Base-by-base conservation (phyloP, 1,284 basidiomycete genomes). In the Trichosporon coremiiforme region DNA sequence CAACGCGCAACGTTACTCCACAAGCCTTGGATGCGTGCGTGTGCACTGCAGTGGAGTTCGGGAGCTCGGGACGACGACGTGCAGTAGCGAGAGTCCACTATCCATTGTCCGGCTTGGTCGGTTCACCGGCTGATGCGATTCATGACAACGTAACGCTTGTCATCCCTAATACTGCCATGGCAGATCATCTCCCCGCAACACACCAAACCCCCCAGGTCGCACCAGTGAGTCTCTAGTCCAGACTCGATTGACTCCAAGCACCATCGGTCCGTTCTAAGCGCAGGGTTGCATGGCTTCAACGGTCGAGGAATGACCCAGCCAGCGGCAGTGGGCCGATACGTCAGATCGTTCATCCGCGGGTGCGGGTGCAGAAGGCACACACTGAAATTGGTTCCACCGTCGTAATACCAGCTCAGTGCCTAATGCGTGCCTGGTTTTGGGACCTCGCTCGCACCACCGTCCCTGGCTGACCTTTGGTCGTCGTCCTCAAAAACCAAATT, bases 361-460 rank as follows among this genome's bases (percentile, higher is more conserved):
- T 22, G 47, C 47, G 47, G 47, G 47, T 20, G 20, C 50, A 53
- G 20, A 25, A 53, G 50, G 50, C 50, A 53, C 50, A 4, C 50
- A 4, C 15, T 9, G 20, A 22, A 20, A 10, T 53, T 53, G 50
- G 20, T 53, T 53, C 50, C 50, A 53, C 22, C 50, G 9, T 6
- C 22, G 50, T 53, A 53, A 53, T 53, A 45, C 50, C 50, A 53
- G 22, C 9, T 17, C 20, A 53, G 50, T 53, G 50, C 50, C 50
- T 53, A 35, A 35, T 10, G 6, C 15, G 50, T 53, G 50, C 50
- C 50, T 53, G 50, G 50, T 20, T 22, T 10, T 17, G 50, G 33
- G 33, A 35, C 50, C 45, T 53, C 50, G 50, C 50, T 17, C 50
- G 9, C 50, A 53, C 50, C 41, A 45, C 41, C 17, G 13, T 17